phyloP scores from a whole-genome alignment of 2,329 filamentous ascomycete species.

The Xylaria sp. region DNA sequence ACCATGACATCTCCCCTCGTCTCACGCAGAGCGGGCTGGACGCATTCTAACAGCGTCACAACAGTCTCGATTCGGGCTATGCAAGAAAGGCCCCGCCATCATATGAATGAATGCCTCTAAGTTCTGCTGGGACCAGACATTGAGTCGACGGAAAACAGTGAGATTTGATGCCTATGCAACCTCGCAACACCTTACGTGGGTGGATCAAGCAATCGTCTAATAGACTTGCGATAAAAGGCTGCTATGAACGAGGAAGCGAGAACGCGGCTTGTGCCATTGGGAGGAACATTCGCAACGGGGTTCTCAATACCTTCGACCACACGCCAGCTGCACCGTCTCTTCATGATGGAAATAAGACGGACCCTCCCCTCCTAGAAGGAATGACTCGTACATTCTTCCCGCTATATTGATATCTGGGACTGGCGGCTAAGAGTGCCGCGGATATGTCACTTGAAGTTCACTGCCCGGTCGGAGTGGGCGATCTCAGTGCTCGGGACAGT shows the following conservation, averaged over 20 bases:
- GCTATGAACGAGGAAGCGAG: constrained; percentile 38
- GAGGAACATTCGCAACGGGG: constrained; percentile 44
- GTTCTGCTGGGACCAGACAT: too few species aligned
- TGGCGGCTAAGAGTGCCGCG: constrained; percentile 40
- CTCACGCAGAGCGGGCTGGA: background rate
- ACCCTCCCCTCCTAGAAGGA: constrained; percentile 41
- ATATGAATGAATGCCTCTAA: constrained; percentile 24
- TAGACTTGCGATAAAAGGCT: background rate
- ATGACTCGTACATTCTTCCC: constrained; percentile 42
- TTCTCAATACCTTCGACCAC: constrained; percentile 53
- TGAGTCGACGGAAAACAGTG: background rate
- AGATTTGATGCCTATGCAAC: background rate
- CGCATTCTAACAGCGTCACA: background rate
- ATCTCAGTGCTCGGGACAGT: constrained; percentile 22
- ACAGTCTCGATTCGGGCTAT: constrained; percentile 49
- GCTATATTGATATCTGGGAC: constrained; percentile 45
- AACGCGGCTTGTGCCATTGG: constrained; percentile 53
- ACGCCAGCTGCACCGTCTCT: constrained; percentile 42
- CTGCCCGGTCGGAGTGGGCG: constrained; percentile 38
- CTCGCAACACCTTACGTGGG: background rate
- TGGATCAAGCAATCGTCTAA: background rate
- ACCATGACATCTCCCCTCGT: background rate
- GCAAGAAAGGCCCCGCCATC: constrained; percentile 51
- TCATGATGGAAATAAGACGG: too few species aligned
- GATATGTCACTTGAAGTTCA: constrained; percentile 46